Evolutionary conservation across 306 rosid genomes (phyloP).

Genomic region (Cicer chorassanicum): DNA sequence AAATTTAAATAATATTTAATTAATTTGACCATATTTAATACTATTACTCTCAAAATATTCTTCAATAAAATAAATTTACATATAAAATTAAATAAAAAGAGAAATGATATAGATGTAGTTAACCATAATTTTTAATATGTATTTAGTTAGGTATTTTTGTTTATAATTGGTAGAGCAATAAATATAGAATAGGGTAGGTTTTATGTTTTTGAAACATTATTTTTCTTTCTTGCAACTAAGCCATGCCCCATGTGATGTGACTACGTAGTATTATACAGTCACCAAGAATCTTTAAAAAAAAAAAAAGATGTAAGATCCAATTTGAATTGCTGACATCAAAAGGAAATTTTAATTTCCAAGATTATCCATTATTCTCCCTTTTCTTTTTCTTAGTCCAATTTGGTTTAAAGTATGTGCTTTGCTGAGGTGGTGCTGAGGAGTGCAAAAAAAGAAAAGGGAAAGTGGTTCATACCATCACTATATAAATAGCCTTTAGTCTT

Average conservation of each 20-base stretch:
- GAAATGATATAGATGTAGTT: too few species aligned
- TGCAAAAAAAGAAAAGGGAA: neutral
- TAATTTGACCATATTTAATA: too few species aligned
- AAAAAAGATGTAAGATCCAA: neutral
- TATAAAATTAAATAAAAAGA: too few species aligned
- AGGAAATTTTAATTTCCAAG: neutral
- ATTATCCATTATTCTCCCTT: neutral
- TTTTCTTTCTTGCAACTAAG: neutral
- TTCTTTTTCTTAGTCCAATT: slow-evolving; percentile 33
- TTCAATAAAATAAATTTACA: too few species aligned
- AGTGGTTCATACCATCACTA: slow-evolving; percentile 2
- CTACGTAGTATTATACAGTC: slow-evolving; percentile 17
- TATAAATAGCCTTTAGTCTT: slow-evolving; percentile 28
- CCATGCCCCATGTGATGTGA: slow-evolving; percentile 27
- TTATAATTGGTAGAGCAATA: too few species aligned
- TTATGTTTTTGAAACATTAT: too few species aligned
- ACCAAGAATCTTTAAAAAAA: neutral
- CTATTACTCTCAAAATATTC: too few species aligned
- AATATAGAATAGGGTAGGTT: too few species aligned
- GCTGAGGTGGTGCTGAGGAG: slow-evolving; percentile 37
- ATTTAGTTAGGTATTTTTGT: too few species aligned
- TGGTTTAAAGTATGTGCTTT: neutral
- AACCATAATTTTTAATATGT: too few species aligned
- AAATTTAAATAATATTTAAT: too few species aligned
- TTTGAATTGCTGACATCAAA: slow-evolving; percentile 34